Evolutionary conservation across 169 alveolate genomes (phyloP).

Genomic region (Cryptosporidium xiaoi): DNA sequence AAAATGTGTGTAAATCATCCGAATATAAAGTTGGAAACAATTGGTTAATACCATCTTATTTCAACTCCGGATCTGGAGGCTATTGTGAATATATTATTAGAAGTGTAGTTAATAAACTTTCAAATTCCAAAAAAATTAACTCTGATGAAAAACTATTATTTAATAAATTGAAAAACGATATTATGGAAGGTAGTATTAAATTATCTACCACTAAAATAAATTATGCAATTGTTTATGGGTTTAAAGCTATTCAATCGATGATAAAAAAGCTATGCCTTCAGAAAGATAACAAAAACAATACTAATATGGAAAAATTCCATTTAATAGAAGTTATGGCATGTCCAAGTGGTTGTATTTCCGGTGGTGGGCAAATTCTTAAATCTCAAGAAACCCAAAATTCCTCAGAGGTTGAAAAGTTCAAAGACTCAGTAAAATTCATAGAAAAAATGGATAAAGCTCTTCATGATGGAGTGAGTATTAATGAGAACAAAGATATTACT

Average conservation of each 20-base stretch:
- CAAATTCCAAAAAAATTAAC: neutral
- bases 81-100: conserved; percentile 83
- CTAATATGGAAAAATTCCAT: conserved; percentile 77
- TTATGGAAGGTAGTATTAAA: conserved; percentile 17
- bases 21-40: neutral
- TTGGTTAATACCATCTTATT: conserved; percentile 71
- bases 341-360: conserved; percentile 94
- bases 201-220: neutral
- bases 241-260: conserved; percentile 76
- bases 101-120: conserved; percentile 70
- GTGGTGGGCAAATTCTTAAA: conserved; percentile 88
- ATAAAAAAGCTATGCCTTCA: conserved; percentile 79
- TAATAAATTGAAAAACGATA: conserved; percentile 2
- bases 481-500: conserved; percentile 1
- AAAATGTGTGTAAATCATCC: neutral
- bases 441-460: conserved; percentile 42
- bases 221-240: conserved; percentile 47
- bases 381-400: conserved; percentile 8
- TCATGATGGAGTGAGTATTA: conserved; percentile 10
- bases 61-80: conserved; percentile 82
- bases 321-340: conserved; percentile 94
- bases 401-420: conserved; percentile 69
- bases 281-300: conserved; percentile 15
- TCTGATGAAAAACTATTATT: neutral
- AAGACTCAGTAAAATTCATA: conserved; percentile 70